Base-by-base conservation (phyloP, 2,329 filamentous ascomycete genomes). In the Madurella mycetomatis region DNA sequence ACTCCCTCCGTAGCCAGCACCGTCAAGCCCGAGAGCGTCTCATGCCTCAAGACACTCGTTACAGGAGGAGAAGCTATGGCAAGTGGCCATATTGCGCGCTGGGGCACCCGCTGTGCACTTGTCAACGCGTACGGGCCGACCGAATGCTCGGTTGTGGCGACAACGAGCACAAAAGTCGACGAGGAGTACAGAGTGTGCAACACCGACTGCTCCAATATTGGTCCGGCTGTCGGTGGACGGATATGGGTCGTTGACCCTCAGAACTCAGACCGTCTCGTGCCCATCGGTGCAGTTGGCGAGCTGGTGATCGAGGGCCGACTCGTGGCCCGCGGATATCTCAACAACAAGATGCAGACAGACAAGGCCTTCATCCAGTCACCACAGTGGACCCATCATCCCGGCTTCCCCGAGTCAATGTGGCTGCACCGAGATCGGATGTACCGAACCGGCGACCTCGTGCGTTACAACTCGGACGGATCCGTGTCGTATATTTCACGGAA, bases 271-370 rank as follows among this genome's bases (percentile, higher is more conserved):
- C 69, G 66, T 15, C 72, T 81, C 4, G 70, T 76, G 4, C 75
- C 77, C 0, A 65, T 79, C 0, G 78, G 78, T 0, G 68, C 71
- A 1, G 71, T 80, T 1, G 79, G 79, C 5, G 79, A 82, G 63
- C 67, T 82, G n/a, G 66, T 80, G 3, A 69, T 83, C 13, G 79
- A 80, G 57, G 81, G 81, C 0, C 81, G 82, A 1, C 76, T 81
- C n/a, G 79, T 87, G 2, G 83, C 82, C 9, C 72, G 80, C 34
- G 83, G 82, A 25, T 87, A 87, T 55, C 69, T 85, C 18, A 78
- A 78, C 48, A 79, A 85, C 53, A 71, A 73, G 0, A 73, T 75
- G 41, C 84, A 83, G 67, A 86, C 84, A 0, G 73, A 73, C 2
- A 74, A 76, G 19, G 76, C 75, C 0, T 87, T 87, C 56, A 77